Percentiles rank a stretch among this genome's conserved stretches.
Evolutionary conservation across 1,284 basidiomycete species (phyloP).

Genomic region (Ceratobasidium sp.): DNA sequence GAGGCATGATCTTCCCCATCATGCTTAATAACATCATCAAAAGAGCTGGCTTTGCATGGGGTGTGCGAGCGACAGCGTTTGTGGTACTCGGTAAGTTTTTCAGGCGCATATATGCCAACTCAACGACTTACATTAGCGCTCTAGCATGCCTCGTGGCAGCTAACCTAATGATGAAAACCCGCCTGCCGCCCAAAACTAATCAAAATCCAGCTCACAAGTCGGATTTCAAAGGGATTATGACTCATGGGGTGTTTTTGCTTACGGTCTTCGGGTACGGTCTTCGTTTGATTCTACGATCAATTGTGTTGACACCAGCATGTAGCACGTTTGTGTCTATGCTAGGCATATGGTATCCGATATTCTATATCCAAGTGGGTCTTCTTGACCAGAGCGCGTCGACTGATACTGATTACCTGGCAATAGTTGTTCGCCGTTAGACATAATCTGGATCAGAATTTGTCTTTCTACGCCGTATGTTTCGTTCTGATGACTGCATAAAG

Average conservation of each 20-base stretch:
- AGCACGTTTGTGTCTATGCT: conserved; percentile 33
- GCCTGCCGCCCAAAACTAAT: conserved; percentile 26
- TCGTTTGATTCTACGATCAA: neutral
- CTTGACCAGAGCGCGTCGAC: neutral
- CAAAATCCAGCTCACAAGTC: neutral
- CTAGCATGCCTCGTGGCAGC: conserved; percentile 33
- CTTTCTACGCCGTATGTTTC: conserved; percentile 33
- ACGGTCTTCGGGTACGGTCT: conserved; percentile 1
- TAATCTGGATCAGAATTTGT: conserved; percentile 24
- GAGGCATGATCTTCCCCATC: conserved; percentile 77
- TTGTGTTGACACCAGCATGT: neutral
- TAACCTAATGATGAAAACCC: conserved; percentile 45
- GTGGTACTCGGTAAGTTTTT: conserved; percentile 30
- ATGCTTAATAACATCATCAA: conserved; percentile 72
- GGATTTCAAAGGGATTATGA: conserved; percentile 28
- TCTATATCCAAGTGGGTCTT: conserved; percentile 39
- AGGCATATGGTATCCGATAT: conserved; percentile 40
- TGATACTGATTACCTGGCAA: neutral
- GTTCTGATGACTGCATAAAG: neutral
- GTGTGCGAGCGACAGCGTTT: conserved; percentile 50
- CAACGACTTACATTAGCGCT: neutral
- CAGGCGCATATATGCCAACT: neutral
- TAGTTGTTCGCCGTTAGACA: conserved; percentile 42
- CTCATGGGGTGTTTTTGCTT: conserved; percentile 3
- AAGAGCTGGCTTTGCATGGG: conserved; percentile 72